Evolutionary conservation across 2,329 filamentous ascomycete species (phyloP), one percentile per base, ranked within the genome.

Genomic region (Cladosporium colombiae): DNA sequence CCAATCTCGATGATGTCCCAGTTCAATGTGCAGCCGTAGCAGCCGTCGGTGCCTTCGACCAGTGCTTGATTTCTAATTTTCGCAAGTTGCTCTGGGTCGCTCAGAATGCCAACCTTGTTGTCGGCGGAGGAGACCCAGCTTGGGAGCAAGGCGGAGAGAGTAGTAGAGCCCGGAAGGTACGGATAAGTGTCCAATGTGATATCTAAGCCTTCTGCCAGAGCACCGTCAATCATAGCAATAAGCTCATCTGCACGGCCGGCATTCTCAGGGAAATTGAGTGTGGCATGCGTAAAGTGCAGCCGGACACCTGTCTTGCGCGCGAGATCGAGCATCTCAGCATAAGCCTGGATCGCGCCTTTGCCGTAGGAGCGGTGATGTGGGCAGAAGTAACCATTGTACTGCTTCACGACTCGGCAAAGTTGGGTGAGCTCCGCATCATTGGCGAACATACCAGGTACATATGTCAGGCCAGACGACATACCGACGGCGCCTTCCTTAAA

Each of bases 111-210:
- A 18, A 66, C n/a, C 46, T 68, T 69, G 52, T 74, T 69, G 35
- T 70, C 59, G 2, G 69, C 68, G 29, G 68, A 67, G 4, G 68
- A 64, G 8, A 66, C 71, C 72, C 72, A 74, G 55, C 66, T 71
- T 11, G 72, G 72, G 5, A 74, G 63, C 1, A 70, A 67, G 10
- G 68, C 65, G 3, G 70, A 69, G 29, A 74, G 50, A 8, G 72
- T 74, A 10, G 72, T 74, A 8, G 68, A 70, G 3, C 72, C 72
- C 16, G 72, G 72, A 11, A 73, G 65, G 50, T 74, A 74, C 10
- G 72, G 72, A 55, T 74, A 73, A 5, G 72, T 74, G 57, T 74
- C 72, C 14, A 74, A 33, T 11, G 66, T 69, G 40, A 74, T 71
- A 11, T 73, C 66, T 1, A 71, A 40, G 3, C 72, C 72, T n/a